Evolutionary conservation across 371 early-diverging fungal species (phyloP).

Genomic region (Rhizopus microsporus): DNA sequence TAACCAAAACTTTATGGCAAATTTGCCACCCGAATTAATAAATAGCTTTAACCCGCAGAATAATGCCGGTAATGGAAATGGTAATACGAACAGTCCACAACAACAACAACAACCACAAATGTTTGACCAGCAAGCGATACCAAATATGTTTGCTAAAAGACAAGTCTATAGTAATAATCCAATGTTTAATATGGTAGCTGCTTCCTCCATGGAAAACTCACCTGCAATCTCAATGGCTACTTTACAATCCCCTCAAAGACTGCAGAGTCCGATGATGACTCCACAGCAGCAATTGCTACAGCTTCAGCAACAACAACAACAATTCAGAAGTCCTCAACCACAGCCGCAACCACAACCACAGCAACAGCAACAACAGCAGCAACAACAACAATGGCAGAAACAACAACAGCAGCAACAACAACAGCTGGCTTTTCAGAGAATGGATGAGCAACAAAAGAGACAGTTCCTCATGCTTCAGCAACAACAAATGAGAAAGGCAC

Average conservation of each 20-base stretch:
- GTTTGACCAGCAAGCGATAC: constrained; percentile 7
- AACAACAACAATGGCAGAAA: constrained; percentile 31
- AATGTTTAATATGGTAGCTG: constrained; percentile 6
- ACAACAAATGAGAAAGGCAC: constrained; percentile 20
- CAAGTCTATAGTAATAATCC: constrained; percentile 23
- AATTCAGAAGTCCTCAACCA: constrained; percentile 5
- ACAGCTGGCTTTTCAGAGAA: constrained; percentile 22
- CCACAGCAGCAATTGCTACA: constrained; percentile 11
- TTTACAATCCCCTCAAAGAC: constrained; percentile 15
- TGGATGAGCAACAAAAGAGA: constrained; percentile 31
- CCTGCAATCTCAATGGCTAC: constrained; percentile 16
- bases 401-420: constrained; percentile 36
- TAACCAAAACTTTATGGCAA: constrained; percentile 33
- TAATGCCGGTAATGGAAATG: constrained; percentile 6
- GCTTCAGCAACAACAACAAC: constrained; percentile 12
- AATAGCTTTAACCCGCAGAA: constrained; percentile 15
- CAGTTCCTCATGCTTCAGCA: constrained; percentile 33
- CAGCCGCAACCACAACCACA: constrained; percentile 11
- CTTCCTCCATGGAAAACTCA: constrained; percentile 14
- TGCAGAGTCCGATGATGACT: constrained; percentile 22
- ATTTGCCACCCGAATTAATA: constrained; percentile 33
- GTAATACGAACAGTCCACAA: constrained; percentile 15
- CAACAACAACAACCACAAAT: constrained; percentile 5
- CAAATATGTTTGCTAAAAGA: constrained; percentile 25
- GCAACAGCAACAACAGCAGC: constrained; percentile 19